A percentile compares a stretch with the other conserved stretches of the same genome.
These are phyloP conservation scores for Solanum chmielewskii DNA, from an alignment of 257 asterid species.

Conservation along the genomic window DNA sequence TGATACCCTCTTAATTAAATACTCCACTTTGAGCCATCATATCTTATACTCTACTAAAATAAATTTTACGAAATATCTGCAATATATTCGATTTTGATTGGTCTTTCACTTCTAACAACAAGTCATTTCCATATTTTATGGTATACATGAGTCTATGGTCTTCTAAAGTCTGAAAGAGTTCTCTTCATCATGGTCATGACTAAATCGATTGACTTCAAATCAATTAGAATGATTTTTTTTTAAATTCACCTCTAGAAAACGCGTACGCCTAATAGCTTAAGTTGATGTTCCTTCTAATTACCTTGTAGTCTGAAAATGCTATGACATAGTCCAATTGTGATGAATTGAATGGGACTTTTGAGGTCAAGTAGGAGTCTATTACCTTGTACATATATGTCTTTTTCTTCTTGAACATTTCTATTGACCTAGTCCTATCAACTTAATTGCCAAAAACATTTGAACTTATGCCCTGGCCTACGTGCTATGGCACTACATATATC, in stretches of 20 bases:
- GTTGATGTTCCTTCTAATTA: too few relatives aligned
- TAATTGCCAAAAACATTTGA: background rate
- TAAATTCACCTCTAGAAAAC: background rate
- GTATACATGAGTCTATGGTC: background rate
- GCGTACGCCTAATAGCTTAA: background rate
- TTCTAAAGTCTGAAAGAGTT: background rate
- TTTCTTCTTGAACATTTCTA: background rate
- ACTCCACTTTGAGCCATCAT: background rate
- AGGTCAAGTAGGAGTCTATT: background rate
- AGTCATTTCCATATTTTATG: background rate
- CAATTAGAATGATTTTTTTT: background rate
- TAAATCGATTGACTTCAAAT: background rate
- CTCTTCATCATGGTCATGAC: background rate
- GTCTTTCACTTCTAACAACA: background rate
- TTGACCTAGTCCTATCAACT: background rate
- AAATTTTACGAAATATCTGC: background rate
- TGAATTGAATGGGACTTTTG: background rate
- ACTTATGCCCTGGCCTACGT: background rate
- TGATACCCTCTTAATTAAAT: background rate
- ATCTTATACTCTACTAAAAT: background rate
- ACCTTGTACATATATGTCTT: background rate
- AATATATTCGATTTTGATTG: background rate
- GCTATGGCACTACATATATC: background rate
- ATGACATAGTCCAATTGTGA: background rate
- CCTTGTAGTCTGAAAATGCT: background rate